A percentile compares a stretch with the other conserved stretches of the same genome.
Evolutionary conservation across 176 grass and related monocot species (phyloP).

Genomic region (Ensete ventricosum): DNA sequence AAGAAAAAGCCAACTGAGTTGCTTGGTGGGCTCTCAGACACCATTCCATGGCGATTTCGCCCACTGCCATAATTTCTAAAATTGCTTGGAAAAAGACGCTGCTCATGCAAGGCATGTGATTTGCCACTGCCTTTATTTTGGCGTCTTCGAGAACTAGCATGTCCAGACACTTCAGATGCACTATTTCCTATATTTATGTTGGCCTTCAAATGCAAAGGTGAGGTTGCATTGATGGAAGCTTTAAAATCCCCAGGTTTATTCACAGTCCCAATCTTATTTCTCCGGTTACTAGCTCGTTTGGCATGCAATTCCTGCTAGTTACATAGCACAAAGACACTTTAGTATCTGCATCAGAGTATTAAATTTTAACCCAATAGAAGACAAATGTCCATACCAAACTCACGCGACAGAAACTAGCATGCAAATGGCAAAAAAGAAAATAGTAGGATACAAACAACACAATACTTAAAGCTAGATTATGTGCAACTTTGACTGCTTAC

Average conservation of each 20-base stretch:
- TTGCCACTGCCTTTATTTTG: slow-evolving; percentile 68
- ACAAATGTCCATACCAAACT: not conserved
- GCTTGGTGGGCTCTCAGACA: slow-evolving; percentile 87
- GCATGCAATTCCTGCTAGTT: slow-evolving; percentile 46
- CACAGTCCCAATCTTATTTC: slow-evolving; percentile 33
- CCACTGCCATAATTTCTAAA: slow-evolving; percentile 36
- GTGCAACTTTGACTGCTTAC: not conserved
- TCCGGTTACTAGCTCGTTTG: slow-evolving; percentile 32
- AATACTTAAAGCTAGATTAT: too few relatives aligned
- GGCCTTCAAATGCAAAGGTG: slow-evolving; percentile 35
- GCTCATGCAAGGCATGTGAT: slow-evolving; percentile 45
- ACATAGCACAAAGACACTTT: slow-evolving; percentile 3
- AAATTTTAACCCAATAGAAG: not conserved
- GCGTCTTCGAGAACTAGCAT: slow-evolving; percentile 57
- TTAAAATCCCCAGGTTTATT: slow-evolving; percentile 34
- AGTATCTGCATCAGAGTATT: not conserved
- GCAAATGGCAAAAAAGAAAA: too few relatives aligned
- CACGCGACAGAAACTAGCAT: not conserved
- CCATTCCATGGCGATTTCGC: slow-evolving; percentile 42
- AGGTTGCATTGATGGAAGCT: slow-evolving; percentile 17
- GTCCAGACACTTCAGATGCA: slow-evolving; percentile 51
- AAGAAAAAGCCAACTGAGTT: slow-evolving; percentile 95
- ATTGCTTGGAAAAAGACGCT: slow-evolving; percentile 85
- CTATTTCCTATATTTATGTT: slow-evolving; percentile 33
- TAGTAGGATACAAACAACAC: too few relatives aligned